These are phyloP conservation scores for Lodderomyces margitis DNA, from an alignment of 1,139 yeast species.

Conservation along the genomic window DNA sequence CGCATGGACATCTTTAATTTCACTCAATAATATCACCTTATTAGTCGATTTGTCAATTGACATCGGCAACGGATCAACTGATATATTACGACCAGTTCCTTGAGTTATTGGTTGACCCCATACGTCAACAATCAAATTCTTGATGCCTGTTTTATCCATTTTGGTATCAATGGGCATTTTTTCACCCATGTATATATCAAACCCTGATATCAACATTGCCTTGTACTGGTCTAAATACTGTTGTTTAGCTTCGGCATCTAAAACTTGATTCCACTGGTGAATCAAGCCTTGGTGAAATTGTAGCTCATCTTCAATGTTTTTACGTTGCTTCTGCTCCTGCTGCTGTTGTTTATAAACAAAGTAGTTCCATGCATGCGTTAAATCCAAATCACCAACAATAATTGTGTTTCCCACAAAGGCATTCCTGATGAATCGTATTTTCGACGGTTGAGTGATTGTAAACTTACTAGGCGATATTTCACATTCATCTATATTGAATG, in stretches of 20 bases:
- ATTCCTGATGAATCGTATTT: constrained; percentile 6
- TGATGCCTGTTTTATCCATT: background rate
- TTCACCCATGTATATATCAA: constrained; percentile 31
- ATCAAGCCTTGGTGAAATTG: background rate
- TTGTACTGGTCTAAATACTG: constrained; percentile 27
- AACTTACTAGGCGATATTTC: background rate
- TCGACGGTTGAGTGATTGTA: constrained; percentile 1
- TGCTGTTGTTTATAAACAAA: constrained; percentile 3
- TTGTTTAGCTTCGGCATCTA: constrained; percentile 27
- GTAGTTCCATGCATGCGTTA: constrained; percentile 8
- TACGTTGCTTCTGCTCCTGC: background rate
- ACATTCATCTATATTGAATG: background rate
- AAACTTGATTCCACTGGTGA: constrained; percentile 23
- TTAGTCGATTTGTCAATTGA: constrained; percentile 2
- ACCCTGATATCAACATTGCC: constrained; percentile 27
- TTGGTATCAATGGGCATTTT: constrained; percentile 25
- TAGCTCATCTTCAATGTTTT: background rate
- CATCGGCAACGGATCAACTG: constrained; percentile 1
- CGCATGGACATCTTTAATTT: background rate
- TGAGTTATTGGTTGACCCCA: constrained; percentile 6
- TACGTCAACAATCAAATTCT: constrained; percentile 5
- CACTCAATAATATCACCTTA: constrained; percentile 2
- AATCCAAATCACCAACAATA: constrained; percentile 3
- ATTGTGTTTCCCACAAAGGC: constrained; percentile 9
- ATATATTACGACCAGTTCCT: background rate